Conservation (phyloP, 192 early-diverging fungal species). For the Rhizoclosmatium sp. region DNA sequence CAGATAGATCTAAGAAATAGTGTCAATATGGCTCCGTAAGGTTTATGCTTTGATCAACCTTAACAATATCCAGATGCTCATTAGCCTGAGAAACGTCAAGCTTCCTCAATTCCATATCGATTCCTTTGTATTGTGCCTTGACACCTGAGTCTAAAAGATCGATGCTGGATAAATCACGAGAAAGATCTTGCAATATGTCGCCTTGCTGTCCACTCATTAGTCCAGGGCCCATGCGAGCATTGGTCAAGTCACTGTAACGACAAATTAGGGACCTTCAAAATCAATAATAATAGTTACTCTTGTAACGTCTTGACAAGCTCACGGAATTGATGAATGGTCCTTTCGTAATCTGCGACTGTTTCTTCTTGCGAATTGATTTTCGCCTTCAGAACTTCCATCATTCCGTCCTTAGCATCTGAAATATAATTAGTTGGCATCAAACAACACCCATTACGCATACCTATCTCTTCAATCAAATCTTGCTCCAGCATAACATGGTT, state of each 20-base stretch:
- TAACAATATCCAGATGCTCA: conserved; percentile 67
- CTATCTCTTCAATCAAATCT: conserved; percentile 84
- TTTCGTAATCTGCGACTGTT: conserved; percentile 84
- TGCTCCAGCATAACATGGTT: conserved; percentile 89
- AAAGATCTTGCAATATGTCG: not conserved
- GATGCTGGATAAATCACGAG: not conserved
- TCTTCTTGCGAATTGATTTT: conserved; percentile 76
- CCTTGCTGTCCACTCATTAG: not conserved
- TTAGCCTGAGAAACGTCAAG: conserved; percentile 86
- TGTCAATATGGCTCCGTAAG: not conserved
- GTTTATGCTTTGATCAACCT: not conserved
- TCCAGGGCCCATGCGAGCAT: conserved; percentile 15
- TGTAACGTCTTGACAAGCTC: conserved; percentile 78
- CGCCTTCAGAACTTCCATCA: conserved; percentile 67
- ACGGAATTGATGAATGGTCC: conserved; percentile 85
- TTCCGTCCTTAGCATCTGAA: conserved; percentile 71
- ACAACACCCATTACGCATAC: conserved; percentile 31
- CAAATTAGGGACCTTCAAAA: conserved; percentile 11
- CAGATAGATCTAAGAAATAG: conserved; percentile 70
- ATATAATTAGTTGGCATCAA: not conserved
- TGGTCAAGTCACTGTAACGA: conserved; percentile 12
- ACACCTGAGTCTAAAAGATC: conserved; percentile 70
- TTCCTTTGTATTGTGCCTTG: conserved; percentile 86
- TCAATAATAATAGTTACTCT: conserved; percentile 52
- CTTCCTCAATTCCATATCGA: conserved; percentile 89